Conservation (phyloP, 1,284 basidiomycete genomes). For the Rhodotorula sp. region DNA sequence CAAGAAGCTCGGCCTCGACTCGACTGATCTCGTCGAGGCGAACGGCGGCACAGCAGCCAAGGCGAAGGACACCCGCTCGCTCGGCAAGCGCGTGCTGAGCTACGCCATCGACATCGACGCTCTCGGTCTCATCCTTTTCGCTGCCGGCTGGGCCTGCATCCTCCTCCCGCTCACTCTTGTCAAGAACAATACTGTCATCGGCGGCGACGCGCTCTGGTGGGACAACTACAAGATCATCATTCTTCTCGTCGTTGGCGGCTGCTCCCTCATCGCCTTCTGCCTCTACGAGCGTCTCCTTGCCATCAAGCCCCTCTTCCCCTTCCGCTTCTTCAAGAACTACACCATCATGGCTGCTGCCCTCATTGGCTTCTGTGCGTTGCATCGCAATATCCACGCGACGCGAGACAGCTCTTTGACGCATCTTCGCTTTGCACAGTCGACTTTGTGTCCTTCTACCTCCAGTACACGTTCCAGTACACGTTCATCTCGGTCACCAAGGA, state of each 20-base stretch:
- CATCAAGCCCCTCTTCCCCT: conserved; percentile 54
- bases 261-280: conserved; percentile 53
- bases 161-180: conserved; percentile 68
- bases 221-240: conserved; percentile 42
- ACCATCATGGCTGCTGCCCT: conserved; percentile 49
- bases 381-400: background rate
- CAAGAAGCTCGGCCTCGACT: conserved; percentile 55
- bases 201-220: conserved; percentile 43
- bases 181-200: conserved; percentile 40
- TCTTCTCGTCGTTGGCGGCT: conserved; percentile 53
- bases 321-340: conserved; percentile 48
- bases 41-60: conserved; percentile 22
- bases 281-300: conserved; percentile 55
- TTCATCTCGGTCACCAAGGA: conserved; percentile 23
- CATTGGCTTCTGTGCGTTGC: conserved; percentile 41
- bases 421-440: background rate
- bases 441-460: conserved; percentile 49
- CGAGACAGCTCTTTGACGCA: background rate
- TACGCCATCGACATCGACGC: conserved; percentile 61
- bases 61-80: conserved; percentile 13
- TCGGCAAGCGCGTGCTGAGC: conserved; percentile 4
- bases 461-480: conserved; percentile 44
- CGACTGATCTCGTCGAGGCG: conserved; percentile 39
- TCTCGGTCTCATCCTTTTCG: conserved; percentile 68
- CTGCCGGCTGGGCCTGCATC: conserved; percentile 57